These are phyloP conservation scores for Lodderomyces margitis DNA, from an alignment of 1,139 yeast genomes.

Conservation along the genomic window DNA sequence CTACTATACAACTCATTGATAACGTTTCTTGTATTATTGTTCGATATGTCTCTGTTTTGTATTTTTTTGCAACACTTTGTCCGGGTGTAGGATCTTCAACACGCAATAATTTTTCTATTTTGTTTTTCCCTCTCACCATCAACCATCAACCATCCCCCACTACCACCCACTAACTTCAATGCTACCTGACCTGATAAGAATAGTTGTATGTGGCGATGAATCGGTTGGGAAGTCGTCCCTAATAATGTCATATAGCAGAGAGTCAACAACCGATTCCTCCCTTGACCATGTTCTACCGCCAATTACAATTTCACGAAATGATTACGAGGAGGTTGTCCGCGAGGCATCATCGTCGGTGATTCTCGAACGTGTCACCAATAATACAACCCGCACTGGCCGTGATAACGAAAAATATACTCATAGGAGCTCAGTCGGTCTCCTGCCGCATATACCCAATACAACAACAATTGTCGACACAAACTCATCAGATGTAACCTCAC, in stretches of 20 bases:
- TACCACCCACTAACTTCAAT: conserved; percentile 13
- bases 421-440: background rate
- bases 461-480: conserved; percentile 80
- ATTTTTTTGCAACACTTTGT: background rate
- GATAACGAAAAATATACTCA: background rate
- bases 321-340: conserved; percentile 24
- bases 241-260: conserved; percentile 78
- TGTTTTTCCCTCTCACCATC: background rate
- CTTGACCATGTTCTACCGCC: conserved; percentile 74
- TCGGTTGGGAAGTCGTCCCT: conserved; percentile 82
- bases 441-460: conserved; percentile 51
- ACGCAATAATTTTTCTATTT: background rate
- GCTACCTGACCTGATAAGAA: conserved; percentile 57
- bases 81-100: background rate
- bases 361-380: background rate
- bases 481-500: conserved; percentile 55
- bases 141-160: background rate
- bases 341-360: background rate
- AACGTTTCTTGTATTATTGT: too few relatives aligned
- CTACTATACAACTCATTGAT: too few relatives aligned
- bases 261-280: conserved; percentile 70
- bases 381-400: background rate
- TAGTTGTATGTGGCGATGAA: conserved; percentile 96
- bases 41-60: too few relatives aligned
- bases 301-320: conserved; percentile 58